Evolutionary conservation across 1,284 basidiomycete genomes (phyloP), one percentile per base, ranked within the genome.

Genomic region (Boletus semigastroideus): DNA sequence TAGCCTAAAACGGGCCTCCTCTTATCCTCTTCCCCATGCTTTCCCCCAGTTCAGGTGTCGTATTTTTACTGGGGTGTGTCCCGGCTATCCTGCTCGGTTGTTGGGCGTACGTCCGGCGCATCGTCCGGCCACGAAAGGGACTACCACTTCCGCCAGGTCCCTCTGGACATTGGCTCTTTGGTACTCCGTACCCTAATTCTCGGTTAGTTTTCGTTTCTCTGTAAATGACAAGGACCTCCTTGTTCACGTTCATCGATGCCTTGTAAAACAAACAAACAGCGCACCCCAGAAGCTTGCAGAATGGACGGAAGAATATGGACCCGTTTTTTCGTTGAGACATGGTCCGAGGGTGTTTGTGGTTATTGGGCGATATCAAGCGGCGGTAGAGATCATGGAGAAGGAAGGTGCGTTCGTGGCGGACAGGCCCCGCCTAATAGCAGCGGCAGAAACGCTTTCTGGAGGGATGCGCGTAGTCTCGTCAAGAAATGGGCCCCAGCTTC

Each of bases 81-180:
- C 30, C 19, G 22, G n/a, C 41, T 6, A 14, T 43, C 22, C n/a
- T 60, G 8, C 28, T 60, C 2, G 37, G 49, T 14, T 12, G 50
- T n/a, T 37, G 45, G 40, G 16, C 39, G 14, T 60, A 38, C n/a
- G 12, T 14, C 17, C 25, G 17, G n/a, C 25, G 13, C n/a, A n/a
- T 40, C 2, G 17, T 49, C 14, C 8, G 42, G 34, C 8, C 44
- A 20, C 43, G 46, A 34, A 55, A 14, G 13, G 33, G 50, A 5
- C 45, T 66, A 28, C 58, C 58, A 7, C 37, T 65, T 10, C 63
- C 64, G 1, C 63, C 64, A 25, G 63, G 64, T 9, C 63, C 63
- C 3, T 43, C 51, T 27, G 59, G 57, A 13, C 63, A 58, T 25
- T 66, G 62, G 62, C 36, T 59, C 4, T 57, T 59, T 16, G 64